Conservation (phyloP, 306 rosid genomes). For the Gleditsia sinensis region DNA sequence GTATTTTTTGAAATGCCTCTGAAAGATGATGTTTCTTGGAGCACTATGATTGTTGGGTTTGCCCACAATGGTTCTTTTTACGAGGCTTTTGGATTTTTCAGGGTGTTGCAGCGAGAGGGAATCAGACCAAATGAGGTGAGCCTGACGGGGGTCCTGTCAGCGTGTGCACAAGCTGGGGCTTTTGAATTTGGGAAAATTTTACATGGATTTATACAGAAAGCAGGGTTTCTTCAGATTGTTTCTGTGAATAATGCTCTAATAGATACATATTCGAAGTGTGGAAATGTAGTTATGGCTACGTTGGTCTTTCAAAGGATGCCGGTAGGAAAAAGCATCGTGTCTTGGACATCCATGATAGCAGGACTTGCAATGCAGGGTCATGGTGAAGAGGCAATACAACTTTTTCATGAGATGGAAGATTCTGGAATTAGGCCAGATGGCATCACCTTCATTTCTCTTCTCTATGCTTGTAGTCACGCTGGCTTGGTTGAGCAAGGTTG, state of each 20-base stretch:
- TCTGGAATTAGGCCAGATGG: conserved; percentile 67
- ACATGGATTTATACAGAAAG: conserved; percentile 69
- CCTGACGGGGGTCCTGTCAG: conserved; percentile 78
- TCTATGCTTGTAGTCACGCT: conserved; percentile 83
- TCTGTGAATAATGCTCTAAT: conserved; percentile 78
- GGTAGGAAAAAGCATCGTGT: conserved; percentile 53
- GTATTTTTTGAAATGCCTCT: conserved; percentile 61
- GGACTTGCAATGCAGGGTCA: conserved; percentile 84
- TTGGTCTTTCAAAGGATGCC: conserved; percentile 64
- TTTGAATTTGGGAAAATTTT: conserved; percentile 70
- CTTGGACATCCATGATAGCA: conserved; percentile 83
- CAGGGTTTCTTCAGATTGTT: conserved; percentile 61
- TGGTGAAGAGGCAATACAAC: conserved; percentile 69
- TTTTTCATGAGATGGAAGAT: conserved; percentile 68
- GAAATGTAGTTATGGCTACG: conserved; percentile 67
- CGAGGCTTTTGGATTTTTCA: conserved; percentile 72
- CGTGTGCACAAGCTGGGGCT: conserved; percentile 87
- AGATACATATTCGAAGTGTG: conserved; percentile 74
- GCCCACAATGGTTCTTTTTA: conserved; percentile 64
- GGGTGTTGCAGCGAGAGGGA: conserved; percentile 55
- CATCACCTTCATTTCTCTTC: conserved; percentile 69
- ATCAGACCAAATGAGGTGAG: conserved; percentile 72
- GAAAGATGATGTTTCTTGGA: conserved; percentile 83
- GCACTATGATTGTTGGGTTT: conserved; percentile 87
- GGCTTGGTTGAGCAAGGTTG: conserved; percentile 70